Evolutionary conservation across 2,329 filamentous ascomycete species (phyloP).

Genomic region (Colletotrichum echinochloae): DNA sequence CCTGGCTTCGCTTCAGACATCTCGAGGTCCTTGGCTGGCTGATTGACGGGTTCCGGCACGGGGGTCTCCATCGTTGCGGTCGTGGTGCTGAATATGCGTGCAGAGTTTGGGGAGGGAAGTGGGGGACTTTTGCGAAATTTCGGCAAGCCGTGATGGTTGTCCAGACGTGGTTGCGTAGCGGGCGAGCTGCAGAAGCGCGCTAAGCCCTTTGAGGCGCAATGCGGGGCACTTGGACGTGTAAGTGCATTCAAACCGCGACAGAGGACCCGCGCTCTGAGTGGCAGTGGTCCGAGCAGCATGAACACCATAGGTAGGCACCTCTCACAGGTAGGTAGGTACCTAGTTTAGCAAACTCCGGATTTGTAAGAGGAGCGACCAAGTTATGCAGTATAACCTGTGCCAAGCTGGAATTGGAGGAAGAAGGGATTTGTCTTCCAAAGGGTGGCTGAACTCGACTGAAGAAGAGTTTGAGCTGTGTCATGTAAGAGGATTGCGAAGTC

Average conservation of each 20-base stretch:
- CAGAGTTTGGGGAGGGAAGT: slow-evolving; percentile 31
- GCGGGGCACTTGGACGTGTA: slow-evolving; percentile 12
- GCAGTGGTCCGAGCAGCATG: slow-evolving; percentile 10
- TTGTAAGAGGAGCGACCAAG: background rate
- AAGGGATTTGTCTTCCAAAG: background rate
- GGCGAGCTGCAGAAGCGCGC: slow-evolving; percentile 11
- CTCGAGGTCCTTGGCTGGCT: slow-evolving; percentile 14
- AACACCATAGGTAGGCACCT: background rate
- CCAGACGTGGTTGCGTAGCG: slow-evolving; percentile 21
- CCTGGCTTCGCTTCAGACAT: slow-evolving; percentile 6
- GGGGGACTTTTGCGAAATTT: slow-evolving; percentile 40
- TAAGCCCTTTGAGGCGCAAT: slow-evolving; percentile 7
- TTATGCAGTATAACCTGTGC: background rate
- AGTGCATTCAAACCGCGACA: background rate
- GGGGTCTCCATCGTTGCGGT: slow-evolving; percentile 15
- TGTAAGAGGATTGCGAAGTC: background rate
- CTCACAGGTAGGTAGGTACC: background rate
- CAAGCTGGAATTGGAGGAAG: background rate
- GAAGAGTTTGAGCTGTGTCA: background rate
- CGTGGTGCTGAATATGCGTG: slow-evolving; percentile 5
- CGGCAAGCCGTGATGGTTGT: slow-evolving; percentile 27
- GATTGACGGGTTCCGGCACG: slow-evolving; percentile 10
- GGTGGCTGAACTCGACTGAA: background rate
- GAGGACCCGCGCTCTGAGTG: slow-evolving; percentile 27
- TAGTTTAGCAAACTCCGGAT: background rate